phyloP scores from a whole-genome alignment of 345 rosid species.

The Bruguiera gymnorhiza region DNA sequence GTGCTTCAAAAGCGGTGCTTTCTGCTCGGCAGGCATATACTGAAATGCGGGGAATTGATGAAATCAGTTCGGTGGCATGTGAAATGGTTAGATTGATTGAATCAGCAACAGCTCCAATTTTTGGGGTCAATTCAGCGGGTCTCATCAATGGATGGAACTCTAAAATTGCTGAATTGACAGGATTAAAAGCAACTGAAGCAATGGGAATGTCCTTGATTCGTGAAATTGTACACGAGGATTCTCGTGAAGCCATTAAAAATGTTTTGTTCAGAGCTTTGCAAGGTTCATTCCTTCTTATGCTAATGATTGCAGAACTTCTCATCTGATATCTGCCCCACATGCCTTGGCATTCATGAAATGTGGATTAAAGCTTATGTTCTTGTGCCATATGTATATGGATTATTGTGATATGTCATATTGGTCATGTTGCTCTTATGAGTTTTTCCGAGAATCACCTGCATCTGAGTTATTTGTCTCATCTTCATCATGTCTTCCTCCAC shows the following conservation, averaged over 20 bases:
- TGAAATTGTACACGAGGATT: slow-evolving; percentile 67
- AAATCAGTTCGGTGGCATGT: slow-evolving; percentile 64
- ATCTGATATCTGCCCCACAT: not conserved
- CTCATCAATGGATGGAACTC: slow-evolving; percentile 81
- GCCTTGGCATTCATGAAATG: not conserved
- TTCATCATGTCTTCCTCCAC: too few species aligned
- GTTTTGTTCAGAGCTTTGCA: slow-evolving; percentile 59
- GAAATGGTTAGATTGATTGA: slow-evolving; percentile 90
- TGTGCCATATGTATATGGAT: too few species aligned
- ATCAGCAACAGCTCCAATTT: slow-evolving; percentile 79
- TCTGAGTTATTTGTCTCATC: not conserved
- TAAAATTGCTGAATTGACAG: slow-evolving; percentile 70
- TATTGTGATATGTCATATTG: too few species aligned
- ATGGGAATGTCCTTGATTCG: slow-evolving; percentile 65
- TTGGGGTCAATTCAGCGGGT: slow-evolving; percentile 77
- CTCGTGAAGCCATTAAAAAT: slow-evolving; percentile 39
- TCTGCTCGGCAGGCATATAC: slow-evolving; percentile 23
- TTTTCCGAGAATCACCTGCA: not conserved
- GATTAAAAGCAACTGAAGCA: slow-evolving; percentile 55
- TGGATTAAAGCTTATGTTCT: not conserved
- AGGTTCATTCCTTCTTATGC: slow-evolving; percentile 37
- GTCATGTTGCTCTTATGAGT: not conserved
- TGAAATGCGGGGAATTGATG: slow-evolving; percentile 41
- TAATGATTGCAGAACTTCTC: not conserved
- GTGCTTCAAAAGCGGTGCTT: slow-evolving; percentile 35